Evolutionary conservation across 768 basidiomycete species (phyloP).

Genomic region (Phanerochaete carnosa): DNA sequence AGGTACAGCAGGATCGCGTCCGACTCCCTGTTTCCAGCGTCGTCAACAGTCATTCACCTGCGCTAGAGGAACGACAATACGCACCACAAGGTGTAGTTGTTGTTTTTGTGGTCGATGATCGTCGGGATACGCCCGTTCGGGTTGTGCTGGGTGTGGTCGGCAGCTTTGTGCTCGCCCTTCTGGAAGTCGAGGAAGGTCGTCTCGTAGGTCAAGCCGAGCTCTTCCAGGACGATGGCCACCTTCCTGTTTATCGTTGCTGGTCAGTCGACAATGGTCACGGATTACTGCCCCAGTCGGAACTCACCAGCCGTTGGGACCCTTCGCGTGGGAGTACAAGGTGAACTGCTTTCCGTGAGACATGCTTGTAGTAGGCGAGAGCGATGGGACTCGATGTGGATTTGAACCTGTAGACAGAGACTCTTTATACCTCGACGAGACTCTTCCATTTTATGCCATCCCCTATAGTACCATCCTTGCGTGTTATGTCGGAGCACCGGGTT

Average conservation of each 20-base stretch:
- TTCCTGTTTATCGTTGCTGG: constrained; percentile 15
- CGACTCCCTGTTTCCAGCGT: constrained; percentile 22
- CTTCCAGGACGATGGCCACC: constrained; percentile 22
- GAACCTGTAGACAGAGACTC: not conserved
- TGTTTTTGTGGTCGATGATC: constrained; percentile 29
- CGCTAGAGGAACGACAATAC: not conserved
- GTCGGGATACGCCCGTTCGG: constrained; percentile 37
- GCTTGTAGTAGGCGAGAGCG: not conserved
- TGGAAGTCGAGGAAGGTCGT: constrained; percentile 24
- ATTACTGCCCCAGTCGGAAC: not conserved
- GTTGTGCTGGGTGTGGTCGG: constrained; percentile 25
- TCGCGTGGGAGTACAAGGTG: constrained; percentile 20
- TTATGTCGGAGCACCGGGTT: too few relatives aligned
- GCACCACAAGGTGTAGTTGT: constrained; percentile 29
- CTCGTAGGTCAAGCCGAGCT: constrained; percentile 26
- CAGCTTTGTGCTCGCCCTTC: constrained; percentile 23
- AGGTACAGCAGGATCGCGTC: constrained; percentile 43
- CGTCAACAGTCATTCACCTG: not conserved
- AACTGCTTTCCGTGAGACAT: constrained; percentile 28
- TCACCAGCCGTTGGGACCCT: constrained; percentile 22
- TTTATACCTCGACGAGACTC: too few relatives aligned
- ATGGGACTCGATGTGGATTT: not conserved
- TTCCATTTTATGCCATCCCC: too few relatives aligned
- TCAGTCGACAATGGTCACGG: not conserved
- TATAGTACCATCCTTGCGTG: too few relatives aligned